Base-by-base conservation (phyloP, 768 basidiomycete genomes). In the Naematelia aurantialba region DNA sequence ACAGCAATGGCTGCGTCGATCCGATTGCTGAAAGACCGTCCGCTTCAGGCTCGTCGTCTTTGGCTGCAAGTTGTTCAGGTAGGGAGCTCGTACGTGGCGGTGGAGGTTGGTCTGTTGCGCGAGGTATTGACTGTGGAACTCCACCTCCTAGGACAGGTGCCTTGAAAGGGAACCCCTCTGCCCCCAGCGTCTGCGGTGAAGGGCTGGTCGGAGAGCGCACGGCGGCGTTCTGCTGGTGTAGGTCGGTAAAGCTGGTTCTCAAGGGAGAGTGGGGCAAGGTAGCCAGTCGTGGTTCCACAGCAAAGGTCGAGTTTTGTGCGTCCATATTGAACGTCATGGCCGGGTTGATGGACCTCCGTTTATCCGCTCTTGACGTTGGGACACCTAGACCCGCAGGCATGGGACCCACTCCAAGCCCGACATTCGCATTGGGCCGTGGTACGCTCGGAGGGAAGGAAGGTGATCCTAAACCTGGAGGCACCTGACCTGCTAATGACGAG, bases 291-390 rank as follows among this genome's bases (percentile, higher is more conserved):
- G 64, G 64, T 22, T 70, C 69, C 2, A 49, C 58, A 19, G 58
- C 50, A 54, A 62, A 72, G 3, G 62, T 76, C 21, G 51, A 62
- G 50, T 65, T 69, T 39, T 56, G 62, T 17, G 62, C 55, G 39
- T 76, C 69, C 53, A 75, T 67, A 55, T 75, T 79, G 60, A 83
- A 76, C 5, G 79, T 69, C 45, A 81, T 70, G 3, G 72, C 80
- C 1, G 85, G 85, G 56, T 83, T 85, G 60, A 85, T 84, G 3
- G 84, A 85, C 21, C 81, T 77, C 12, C 84, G 78, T 46, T 79
- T 81, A 24, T 81, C 82, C 0, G 79, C 76, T 31, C 81, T 79
- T 4, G 77, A 78, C 56, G 60, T 73, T 49, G 45, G 80, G 64
- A 51, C 79, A 67, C 51, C 66, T 59, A 78, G 63, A 2, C 75